Conservation (phyloP, 2,329 filamentous ascomycete species). For the Achaetomium macrosporum region DNA sequence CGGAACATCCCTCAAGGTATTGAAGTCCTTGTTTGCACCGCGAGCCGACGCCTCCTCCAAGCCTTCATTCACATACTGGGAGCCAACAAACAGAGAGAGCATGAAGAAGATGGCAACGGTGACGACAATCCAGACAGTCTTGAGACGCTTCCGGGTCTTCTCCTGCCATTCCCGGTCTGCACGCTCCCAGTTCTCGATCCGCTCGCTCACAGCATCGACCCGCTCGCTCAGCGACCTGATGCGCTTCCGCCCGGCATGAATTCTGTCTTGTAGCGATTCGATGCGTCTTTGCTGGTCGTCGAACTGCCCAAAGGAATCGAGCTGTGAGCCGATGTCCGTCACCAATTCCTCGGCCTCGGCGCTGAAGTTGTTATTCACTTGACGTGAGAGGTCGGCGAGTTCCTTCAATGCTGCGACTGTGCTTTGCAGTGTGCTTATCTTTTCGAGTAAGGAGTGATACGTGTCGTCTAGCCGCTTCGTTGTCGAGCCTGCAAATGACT, state of each 20-base stretch:
- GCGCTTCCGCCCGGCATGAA: slow-evolving; percentile 53
- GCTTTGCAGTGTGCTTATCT: slow-evolving; percentile 56
- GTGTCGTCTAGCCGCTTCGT: slow-evolving; percentile 65
- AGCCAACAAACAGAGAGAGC: slow-evolving; percentile 38
- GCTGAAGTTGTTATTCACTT: slow-evolving; percentile 54
- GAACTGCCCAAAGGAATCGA: slow-evolving; percentile 57
- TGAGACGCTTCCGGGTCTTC: slow-evolving; percentile 57
- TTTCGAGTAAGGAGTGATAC: slow-evolving; percentile 68
- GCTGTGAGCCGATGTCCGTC: slow-evolving; percentile 53
- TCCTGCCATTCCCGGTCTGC: slow-evolving; percentile 64
- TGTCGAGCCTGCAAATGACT: slow-evolving; percentile 54
- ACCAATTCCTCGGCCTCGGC: slow-evolving; percentile 54
- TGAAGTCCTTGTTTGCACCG: slow-evolving; percentile 15
- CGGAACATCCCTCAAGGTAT: slow-evolving; percentile 9
- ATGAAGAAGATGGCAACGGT: slow-evolving; percentile 44
- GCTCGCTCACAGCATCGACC: slow-evolving; percentile 56
- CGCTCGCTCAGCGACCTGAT: slow-evolving; percentile 55
- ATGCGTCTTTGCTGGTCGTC: slow-evolving; percentile 60
- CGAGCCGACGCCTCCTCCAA: slow-evolving; percentile 8
- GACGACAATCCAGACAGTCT: slow-evolving; percentile 57
- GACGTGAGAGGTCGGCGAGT: slow-evolving; percentile 56
- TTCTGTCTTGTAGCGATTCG: slow-evolving; percentile 53
- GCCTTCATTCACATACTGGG: slow-evolving; percentile 28
- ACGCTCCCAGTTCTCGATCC: slow-evolving; percentile 62
- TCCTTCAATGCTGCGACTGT: slow-evolving; percentile 61